Evolutionary conservation across 2,329 filamentous ascomycete species (phyloP).

Genomic region (Amphichorda felina): DNA sequence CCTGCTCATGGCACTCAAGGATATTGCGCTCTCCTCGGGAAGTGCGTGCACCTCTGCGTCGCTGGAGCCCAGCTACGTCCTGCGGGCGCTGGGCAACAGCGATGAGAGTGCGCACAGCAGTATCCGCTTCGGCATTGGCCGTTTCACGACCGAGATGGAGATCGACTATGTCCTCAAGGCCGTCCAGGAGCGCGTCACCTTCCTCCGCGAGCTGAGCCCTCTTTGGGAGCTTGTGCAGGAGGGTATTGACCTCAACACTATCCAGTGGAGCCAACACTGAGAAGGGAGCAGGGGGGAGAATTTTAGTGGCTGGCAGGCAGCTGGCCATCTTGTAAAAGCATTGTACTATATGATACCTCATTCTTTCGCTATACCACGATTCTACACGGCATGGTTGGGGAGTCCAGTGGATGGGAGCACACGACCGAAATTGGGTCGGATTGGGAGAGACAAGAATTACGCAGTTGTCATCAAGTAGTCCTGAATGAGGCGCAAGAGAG

Average conservation of each 20-base stretch:
- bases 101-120: slow-evolving; percentile 97
- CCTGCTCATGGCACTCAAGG: slow-evolving; percentile 94
- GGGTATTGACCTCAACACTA: slow-evolving; percentile 87
- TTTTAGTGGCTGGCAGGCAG: not conserved
- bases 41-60: slow-evolving; percentile 97
- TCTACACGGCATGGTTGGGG: slow-evolving; percentile 2
- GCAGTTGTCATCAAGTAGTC: too few relatives aligned
- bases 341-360: slow-evolving; percentile 13
- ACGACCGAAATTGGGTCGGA: not conserved
- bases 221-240: slow-evolving; percentile 98
- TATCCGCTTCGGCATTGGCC: slow-evolving; percentile 93
- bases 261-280: slow-evolving; percentile 97
- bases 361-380: slow-evolving; percentile 1
- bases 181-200: slow-evolving; percentile 79
- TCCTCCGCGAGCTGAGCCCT: slow-evolving; percentile 88
- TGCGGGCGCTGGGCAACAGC: slow-evolving; percentile 87
- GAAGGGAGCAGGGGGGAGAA: not conserved
- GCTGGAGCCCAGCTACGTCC: slow-evolving; percentile 89
- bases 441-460: too few relatives aligned
- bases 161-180: slow-evolving; percentile 97
- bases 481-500: too few relatives aligned
- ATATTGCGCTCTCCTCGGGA: slow-evolving; percentile 92
- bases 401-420: slow-evolving; percentile 1
- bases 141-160: slow-evolving; percentile 89
- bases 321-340: slow-evolving; percentile 16